These are phyloP conservation scores for Parmelia sp. DNA, from an alignment of 495 filamentous ascomycete genomes.

Conservation along the genomic window DNA sequence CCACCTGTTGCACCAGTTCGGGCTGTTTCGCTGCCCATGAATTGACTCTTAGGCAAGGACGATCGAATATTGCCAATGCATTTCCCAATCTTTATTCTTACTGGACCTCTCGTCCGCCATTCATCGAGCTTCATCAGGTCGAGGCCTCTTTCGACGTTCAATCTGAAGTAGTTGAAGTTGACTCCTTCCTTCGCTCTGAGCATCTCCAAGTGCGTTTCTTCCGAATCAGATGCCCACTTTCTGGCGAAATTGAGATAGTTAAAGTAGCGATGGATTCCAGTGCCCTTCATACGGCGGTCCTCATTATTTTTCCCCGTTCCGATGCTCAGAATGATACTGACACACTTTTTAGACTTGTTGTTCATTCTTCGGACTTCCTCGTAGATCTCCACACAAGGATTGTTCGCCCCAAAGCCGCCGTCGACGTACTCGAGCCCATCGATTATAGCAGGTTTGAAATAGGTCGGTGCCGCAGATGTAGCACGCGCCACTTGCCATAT, in stretches of 20 bases:
- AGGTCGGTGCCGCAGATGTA: slow-evolving; percentile 47
- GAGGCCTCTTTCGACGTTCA: slow-evolving; percentile 44
- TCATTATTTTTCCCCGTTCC: slow-evolving; percentile 28
- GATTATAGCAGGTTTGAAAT: slow-evolving; percentile 38
- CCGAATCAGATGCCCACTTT: slow-evolving; percentile 21
- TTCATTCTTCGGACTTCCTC: slow-evolving; percentile 25
- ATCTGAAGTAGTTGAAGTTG: slow-evolving; percentile 36
- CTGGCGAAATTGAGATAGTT: slow-evolving; percentile 17
- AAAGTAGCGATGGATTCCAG: slow-evolving; percentile 12
- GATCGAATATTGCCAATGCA: slow-evolving; percentile 9
- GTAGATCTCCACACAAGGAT: slow-evolving; percentile 29
- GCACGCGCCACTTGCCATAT: slow-evolving; percentile 50
- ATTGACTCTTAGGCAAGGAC: neutral
- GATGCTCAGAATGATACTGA: slow-evolving; percentile 28
- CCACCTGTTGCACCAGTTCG: neutral
- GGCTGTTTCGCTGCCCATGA: neutral
- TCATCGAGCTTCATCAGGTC: slow-evolving; percentile 39
- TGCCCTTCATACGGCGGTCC: slow-evolving; percentile 8
- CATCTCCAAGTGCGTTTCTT: slow-evolving; percentile 16
- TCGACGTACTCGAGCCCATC: slow-evolving; percentile 25
- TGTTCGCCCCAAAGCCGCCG: slow-evolving; percentile 31
- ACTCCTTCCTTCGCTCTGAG: neutral
- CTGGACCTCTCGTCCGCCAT: slow-evolving; percentile 20
- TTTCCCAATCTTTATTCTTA: slow-evolving; percentile 11
- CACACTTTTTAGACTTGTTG: slow-evolving; percentile 15